Evolutionary conservation across 768 basidiomycete species (phyloP).

Genomic region (Tricholoma sp.): DNA sequence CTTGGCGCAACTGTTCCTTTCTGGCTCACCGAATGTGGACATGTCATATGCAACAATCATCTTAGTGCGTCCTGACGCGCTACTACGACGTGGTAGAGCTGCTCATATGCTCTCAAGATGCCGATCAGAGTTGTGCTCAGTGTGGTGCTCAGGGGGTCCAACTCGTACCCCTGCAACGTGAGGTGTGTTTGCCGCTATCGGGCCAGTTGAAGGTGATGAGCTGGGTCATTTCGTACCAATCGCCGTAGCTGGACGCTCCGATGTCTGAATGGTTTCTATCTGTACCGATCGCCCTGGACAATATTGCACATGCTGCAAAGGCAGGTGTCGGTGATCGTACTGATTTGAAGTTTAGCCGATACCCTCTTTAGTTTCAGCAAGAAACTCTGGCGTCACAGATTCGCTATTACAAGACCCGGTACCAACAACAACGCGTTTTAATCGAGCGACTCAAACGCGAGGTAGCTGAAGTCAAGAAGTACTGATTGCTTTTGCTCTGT

Average conservation of each 20-base stretch:
- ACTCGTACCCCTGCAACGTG: slow-evolving; percentile 64
- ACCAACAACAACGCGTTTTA: slow-evolving; percentile 47
- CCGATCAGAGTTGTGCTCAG: slow-evolving; percentile 69
- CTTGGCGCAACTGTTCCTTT: slow-evolving; percentile 63
- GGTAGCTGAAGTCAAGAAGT: slow-evolving; percentile 55
- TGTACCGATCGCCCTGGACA: slow-evolving; percentile 56
- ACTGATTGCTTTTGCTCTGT: slow-evolving; percentile 7
- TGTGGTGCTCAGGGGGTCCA: slow-evolving; percentile 64
- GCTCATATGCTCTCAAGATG: slow-evolving; percentile 34
- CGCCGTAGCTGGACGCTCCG: slow-evolving; percentile 63
- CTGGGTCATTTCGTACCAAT: neutral
- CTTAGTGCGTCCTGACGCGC: slow-evolving; percentile 47
- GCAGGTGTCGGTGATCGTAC: slow-evolving; percentile 27
- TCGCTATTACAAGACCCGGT: slow-evolving; percentile 54
- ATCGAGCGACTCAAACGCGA: slow-evolving; percentile 52
- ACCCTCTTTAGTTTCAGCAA: slow-evolving; percentile 61
- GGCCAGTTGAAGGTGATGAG: neutral
- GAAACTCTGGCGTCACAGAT: slow-evolving; percentile 68
- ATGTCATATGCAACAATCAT: slow-evolving; percentile 81
- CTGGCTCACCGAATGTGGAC: slow-evolving; percentile 87
- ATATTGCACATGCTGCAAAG: slow-evolving; percentile 62
- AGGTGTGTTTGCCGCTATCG: slow-evolving; percentile 40
- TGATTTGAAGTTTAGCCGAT: neutral
- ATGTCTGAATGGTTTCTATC: slow-evolving; percentile 81
- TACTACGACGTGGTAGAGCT: neutral